Percentiles rank a stretch among this genome's conserved stretches.
phyloP scores from a whole-genome alignment of 1,139 yeast species.

The Taphrina sp. region DNA sequence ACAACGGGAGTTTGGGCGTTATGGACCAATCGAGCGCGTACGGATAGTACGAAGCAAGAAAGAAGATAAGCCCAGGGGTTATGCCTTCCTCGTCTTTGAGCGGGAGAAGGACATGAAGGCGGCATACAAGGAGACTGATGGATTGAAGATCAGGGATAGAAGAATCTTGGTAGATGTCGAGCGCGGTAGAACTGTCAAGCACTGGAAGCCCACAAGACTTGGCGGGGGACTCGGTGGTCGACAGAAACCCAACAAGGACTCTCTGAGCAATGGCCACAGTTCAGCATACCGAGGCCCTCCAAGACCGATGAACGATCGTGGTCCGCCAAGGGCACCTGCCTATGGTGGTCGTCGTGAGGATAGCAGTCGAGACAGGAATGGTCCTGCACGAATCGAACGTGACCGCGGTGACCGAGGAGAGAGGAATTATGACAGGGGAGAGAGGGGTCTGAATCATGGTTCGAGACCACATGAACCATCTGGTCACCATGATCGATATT shows the following conservation, averaged over 20 bases:
- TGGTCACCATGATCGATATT: background rate
- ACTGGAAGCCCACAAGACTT: constrained; percentile 76
- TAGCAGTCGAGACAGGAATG: constrained; percentile 7
- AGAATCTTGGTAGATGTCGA: constrained; percentile 75
- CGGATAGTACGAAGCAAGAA: constrained; percentile 62
- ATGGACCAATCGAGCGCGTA: constrained; percentile 66
- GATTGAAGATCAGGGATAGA: constrained; percentile 55
- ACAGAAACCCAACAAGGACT: constrained; percentile 46
- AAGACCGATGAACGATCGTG: constrained; percentile 13
- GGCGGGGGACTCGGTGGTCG: constrained; percentile 77
- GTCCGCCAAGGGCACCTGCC: constrained; percentile 1
- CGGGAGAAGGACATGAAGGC: constrained; percentile 56
- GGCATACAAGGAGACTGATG: constrained; percentile 61
- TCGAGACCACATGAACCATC: constrained; percentile 12
- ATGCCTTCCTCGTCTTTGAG: constrained; percentile 77
- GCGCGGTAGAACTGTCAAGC: constrained; percentile 69
- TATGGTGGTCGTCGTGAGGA: background rate
- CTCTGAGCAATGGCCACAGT: background rate
- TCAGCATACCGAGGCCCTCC: background rate
- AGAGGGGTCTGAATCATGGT: background rate
- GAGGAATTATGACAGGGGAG: background rate
- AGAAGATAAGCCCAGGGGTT: constrained; percentile 65
- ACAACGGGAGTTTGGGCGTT: constrained; percentile 59
- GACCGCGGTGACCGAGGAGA: constrained; percentile 7
- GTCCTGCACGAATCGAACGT: background rate